Percentiles rank a stretch among this genome's conserved stretches.
Evolutionary conservation across 345 rosid species (phyloP).

Genomic region (Dovyalis caffra): DNA sequence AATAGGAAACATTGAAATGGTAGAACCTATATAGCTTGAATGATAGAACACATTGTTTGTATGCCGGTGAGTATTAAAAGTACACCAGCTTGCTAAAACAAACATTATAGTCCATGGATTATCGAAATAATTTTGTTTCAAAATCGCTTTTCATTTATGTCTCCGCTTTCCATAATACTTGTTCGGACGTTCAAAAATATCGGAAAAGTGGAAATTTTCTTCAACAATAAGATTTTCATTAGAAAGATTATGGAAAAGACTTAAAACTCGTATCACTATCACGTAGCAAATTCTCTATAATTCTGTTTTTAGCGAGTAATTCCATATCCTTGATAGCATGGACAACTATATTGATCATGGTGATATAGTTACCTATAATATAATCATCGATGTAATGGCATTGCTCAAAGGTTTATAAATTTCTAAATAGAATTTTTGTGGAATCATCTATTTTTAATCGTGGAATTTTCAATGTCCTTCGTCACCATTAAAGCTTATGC

Average conservation of each 20-base stretch:
- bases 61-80: conserved; percentile 14
- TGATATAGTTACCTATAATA: neutral
- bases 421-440: neutral
- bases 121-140: conserved; percentile 11
- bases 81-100: conserved; percentile 5
- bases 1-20: no score
- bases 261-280: no score
- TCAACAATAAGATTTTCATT: neutral
- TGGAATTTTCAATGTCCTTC: conserved; percentile 21
- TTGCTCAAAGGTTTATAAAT: conserved; percentile 19
- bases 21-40: no score
- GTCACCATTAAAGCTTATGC: conserved; percentile 13
- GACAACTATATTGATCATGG: neutral
- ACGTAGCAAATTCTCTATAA: no score
- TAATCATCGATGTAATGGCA: neutral
- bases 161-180: neutral
- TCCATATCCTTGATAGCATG: conserved; percentile 6
- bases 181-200: neutral
- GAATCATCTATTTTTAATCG: neutral
- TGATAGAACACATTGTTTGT: conserved; percentile 10
- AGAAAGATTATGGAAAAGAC: neutral
- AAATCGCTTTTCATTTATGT: conserved; percentile 23
- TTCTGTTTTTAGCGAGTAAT: neutral
- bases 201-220: neutral
- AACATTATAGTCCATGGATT: conserved; percentile 25